A percentile compares a stretch with the other conserved stretches of the same genome.
Evolutionary conservation across 2,329 filamentous ascomycete genomes (phyloP).

Genomic region (Apiospora kogelbergensis): DNA sequence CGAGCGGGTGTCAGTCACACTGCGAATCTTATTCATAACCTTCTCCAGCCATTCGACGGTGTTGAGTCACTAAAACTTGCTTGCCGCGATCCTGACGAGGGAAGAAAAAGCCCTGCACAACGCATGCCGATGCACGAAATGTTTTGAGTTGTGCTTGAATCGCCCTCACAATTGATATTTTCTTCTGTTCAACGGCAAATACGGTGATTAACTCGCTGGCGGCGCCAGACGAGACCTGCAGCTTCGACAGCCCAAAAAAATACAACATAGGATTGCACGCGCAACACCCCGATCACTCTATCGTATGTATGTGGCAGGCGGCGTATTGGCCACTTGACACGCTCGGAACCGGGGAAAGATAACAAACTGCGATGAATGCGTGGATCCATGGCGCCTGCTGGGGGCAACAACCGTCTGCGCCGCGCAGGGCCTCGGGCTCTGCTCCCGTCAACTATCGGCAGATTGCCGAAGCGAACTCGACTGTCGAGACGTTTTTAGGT

Average conservation of each 20-base stretch:
- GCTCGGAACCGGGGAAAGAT: not conserved
- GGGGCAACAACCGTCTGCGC: conserved; percentile 9
- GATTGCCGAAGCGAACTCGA: conserved; percentile 41
- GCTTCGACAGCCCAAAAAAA: not conserved
- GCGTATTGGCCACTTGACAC: not conserved
- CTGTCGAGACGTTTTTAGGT: conserved; percentile 39
- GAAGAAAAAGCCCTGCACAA: not conserved
- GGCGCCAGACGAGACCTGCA: not conserved
- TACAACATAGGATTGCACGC: not conserved
- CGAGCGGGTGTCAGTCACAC: not conserved
- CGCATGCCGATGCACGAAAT: not conserved
- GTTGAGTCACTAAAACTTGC: not conserved
- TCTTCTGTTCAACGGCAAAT: not conserved
- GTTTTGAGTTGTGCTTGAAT: not conserved
- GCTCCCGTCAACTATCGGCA: conserved; percentile 20
- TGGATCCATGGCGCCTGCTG: conserved; percentile 14
- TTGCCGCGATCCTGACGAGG: not conserved
- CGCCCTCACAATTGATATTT: not conserved
- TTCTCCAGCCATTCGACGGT: not conserved
- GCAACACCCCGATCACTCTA: not conserved
- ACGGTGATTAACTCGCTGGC: not conserved
- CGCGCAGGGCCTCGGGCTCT: conserved; percentile 11
- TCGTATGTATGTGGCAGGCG: not conserved
- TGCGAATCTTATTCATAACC: not conserved
- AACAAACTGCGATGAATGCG: conserved; percentile 12